Conservation (phyloP, 192 early-diverging fungal species). For the Funneliformis mosseae region DNA sequence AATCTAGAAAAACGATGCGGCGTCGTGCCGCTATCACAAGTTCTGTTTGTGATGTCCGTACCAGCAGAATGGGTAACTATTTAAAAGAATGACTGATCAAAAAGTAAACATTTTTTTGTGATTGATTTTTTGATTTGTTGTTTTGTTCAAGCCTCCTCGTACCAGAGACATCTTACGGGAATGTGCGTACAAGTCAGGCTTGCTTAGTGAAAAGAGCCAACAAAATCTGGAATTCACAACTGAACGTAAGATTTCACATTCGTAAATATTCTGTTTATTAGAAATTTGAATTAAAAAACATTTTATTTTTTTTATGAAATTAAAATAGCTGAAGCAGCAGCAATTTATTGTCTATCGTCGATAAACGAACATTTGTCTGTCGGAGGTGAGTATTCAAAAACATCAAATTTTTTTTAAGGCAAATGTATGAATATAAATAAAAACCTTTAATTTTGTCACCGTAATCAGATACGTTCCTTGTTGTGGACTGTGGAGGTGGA, state of each 20-base stretch:
- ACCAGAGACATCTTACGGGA: slow-evolving; percentile 15
- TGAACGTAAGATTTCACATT: slow-evolving; percentile 13
- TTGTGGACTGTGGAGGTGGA: slow-evolving; percentile 51
- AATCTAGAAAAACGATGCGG: neutral
- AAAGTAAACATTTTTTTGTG: neutral
- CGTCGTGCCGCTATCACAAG: neutral
- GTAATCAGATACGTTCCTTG: slow-evolving; percentile 39
- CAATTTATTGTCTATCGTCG: neutral
- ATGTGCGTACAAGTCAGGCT: slow-evolving; percentile 20
- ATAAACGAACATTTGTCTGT: neutral
- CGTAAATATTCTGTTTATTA: neutral
- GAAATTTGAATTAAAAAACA: neutral
- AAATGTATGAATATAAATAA: neutral
- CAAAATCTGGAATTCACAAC: slow-evolving; percentile 22
- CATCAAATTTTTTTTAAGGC: neutral
- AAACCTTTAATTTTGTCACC: neutral
- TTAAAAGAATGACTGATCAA: neutral
- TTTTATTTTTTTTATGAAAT: neutral
- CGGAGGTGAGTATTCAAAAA: neutral
- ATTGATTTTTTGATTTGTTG: neutral
- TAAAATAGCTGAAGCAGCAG: neutral
- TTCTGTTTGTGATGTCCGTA: neutral
- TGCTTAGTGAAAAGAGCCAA: neutral
- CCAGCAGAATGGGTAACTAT: slow-evolving; percentile 29
- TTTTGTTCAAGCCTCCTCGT: neutral